Percentiles rank a stretch among this genome's conserved stretches.
These are phyloP conservation scores for Cercophora sp. DNA, from an alignment of 495 filamentous ascomycete species.

Conservation along the genomic window DNA sequence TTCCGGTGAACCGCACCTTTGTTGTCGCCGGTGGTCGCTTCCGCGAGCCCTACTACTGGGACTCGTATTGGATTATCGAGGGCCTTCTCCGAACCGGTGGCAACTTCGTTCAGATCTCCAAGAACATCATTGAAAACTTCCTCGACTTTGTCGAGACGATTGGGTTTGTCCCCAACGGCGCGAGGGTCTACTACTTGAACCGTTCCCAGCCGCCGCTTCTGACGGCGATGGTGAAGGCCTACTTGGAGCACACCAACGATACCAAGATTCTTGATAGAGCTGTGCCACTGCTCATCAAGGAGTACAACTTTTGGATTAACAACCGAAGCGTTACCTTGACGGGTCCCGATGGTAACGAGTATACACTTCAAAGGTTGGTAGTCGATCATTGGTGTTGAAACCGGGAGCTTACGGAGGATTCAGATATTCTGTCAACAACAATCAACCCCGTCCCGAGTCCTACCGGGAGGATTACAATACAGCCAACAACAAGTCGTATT, in stretches of 20 bases:
- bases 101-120: constrained; percentile 43
- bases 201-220: constrained; percentile 47
- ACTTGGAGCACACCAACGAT: constrained; percentile 48
- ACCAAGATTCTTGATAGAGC: constrained; percentile 44
- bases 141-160: constrained; percentile 47
- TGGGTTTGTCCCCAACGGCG: constrained; percentile 50
- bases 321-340: constrained; percentile 40
- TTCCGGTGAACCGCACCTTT: constrained; percentile 50
- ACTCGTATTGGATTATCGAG: constrained; percentile 51
- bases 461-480: constrained; percentile 46
- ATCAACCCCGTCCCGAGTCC: constrained; percentile 48
- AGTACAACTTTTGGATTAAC: constrained; percentile 43
- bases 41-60: constrained; percentile 52
- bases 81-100: constrained; percentile 48
- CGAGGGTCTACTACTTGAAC: constrained; percentile 46
- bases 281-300: constrained; percentile 44
- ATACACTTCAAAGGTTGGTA: constrained; percentile 40
- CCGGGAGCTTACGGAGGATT: neutral
- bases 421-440: constrained; percentile 45
- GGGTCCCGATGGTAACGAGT: constrained; percentile 29
- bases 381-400: neutral
- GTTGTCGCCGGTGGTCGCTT: constrained; percentile 50
- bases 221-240: constrained; percentile 46
- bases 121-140: constrained; percentile 51
- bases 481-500: constrained; percentile 45